Evolutionary conservation across 2,329 filamentous ascomycete genomes (phyloP).

Genomic region (Fusarium tjaetaba): DNA sequence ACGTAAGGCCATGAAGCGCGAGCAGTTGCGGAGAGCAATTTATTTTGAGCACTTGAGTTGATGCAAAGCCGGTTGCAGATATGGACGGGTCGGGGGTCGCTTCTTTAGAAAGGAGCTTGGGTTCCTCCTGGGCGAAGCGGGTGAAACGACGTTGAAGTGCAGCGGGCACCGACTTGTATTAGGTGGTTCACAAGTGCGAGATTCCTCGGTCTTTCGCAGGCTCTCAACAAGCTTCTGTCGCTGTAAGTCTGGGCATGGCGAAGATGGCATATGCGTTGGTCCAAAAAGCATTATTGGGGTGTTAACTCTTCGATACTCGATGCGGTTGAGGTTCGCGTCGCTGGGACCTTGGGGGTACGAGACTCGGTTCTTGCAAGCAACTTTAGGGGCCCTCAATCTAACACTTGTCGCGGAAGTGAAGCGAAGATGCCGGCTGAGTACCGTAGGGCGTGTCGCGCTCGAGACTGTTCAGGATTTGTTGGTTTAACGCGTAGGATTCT

Average conservation of each 20-base stretch:
- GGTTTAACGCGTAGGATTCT: too few relatives aligned
- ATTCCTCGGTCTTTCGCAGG: rapidly evolving
- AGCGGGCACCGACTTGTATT: background rate
- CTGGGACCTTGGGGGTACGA: too few relatives aligned
- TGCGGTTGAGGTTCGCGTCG: too few relatives aligned
- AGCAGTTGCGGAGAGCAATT: background rate
- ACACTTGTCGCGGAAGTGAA: too few relatives aligned
- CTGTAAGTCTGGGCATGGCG: background rate
- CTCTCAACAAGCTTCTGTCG: background rate
- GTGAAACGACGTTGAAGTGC: rapidly evolving
- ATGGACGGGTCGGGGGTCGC: rapidly evolving
- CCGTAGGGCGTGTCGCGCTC: too few relatives aligned
- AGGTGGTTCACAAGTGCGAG: rapidly evolving
- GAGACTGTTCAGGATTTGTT: too few relatives aligned
- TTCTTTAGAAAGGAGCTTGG: background rate
- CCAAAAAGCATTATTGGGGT: background rate
- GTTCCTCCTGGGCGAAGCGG: rapidly evolving
- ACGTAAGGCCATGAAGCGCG: rapidly evolving
- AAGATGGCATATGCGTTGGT: background rate
- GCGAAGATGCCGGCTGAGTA: too few relatives aligned
- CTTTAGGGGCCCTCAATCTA: too few relatives aligned
- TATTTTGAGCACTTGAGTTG: background rate
- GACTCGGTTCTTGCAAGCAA: too few relatives aligned
- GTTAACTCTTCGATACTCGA: rapidly evolving
- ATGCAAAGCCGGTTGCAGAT: rapidly evolving